Percentiles rank a stretch among this genome's conserved stretches.
These are phyloP conservation scores for Microcyclospora tardicrescens DNA, from an alignment of 2,329 filamentous ascomycete species.

Conservation along the genomic window DNA sequence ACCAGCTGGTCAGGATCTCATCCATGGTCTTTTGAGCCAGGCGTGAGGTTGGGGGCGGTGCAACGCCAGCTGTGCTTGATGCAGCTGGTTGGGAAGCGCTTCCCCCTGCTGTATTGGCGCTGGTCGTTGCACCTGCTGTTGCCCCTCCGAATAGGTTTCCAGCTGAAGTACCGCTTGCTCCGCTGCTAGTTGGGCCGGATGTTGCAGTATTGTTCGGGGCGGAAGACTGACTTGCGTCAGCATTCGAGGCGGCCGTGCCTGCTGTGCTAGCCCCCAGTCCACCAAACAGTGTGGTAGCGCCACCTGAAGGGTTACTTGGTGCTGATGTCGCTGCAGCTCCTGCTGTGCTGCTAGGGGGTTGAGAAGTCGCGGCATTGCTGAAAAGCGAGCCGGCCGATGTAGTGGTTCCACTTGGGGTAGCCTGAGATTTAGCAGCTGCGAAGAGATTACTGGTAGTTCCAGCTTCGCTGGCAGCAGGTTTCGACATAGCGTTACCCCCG, in stretches of 20 bases:
- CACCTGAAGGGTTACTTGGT: too few relatives aligned
- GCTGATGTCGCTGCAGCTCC: too few relatives aligned
- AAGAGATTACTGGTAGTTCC: too few relatives aligned
- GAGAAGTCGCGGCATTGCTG: too few relatives aligned
- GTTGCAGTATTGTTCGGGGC: too few relatives aligned
- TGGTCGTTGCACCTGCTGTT: slow-evolving; percentile 1
- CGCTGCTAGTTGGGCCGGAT: not conserved
- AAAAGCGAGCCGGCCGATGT: not conserved
- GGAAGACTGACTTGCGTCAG: not conserved
- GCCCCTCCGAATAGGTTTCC: slow-evolving; percentile 1
- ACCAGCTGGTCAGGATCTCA: slow-evolving; percentile 95
- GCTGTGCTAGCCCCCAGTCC: not conserved
- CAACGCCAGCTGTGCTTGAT: slow-evolving; percentile 53
- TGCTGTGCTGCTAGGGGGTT: too few relatives aligned
- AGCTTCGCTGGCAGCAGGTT: too few relatives aligned
- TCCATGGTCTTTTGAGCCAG: slow-evolving; percentile 99
- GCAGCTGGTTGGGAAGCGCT: not conserved
- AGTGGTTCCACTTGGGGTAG: not conserved
- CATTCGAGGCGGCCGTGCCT: not conserved
- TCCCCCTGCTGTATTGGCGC: not conserved
- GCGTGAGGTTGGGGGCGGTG: slow-evolving; percentile 67
- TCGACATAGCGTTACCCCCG: too few relatives aligned
- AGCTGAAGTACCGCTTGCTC: slow-evolving; percentile 5
- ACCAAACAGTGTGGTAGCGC: not conserved
- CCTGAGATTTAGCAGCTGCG: not conserved